Base-by-base conservation (phyloP, 2,329 filamentous ascomycete genomes). In the Penicillium italicum region DNA sequence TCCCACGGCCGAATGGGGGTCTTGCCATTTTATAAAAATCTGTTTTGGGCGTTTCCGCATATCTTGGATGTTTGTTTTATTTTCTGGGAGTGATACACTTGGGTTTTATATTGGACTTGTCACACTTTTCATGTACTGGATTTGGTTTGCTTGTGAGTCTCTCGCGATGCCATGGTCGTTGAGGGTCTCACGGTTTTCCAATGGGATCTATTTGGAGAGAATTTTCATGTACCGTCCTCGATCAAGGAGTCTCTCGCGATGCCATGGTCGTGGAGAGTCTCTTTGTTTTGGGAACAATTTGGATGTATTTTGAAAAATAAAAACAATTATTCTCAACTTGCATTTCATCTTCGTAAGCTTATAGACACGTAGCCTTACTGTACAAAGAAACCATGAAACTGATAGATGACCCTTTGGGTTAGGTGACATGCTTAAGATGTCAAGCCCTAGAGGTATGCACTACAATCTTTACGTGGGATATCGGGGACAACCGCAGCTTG, bases 1-100 rank as follows among this genome's bases (percentile, higher is more conserved):
- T 33, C 46, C 41, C 41, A 52, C 37, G 50, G 57, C 63, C 60
- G 47, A 66, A 66, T 65, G 64, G 53, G 58, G 63, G 62, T 60
- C n/a, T n/a, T 22, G 31, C n/a, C 20, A 44, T 33, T 40, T 40
- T 5, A 31, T 28, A 37, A 3, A 4, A 12, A 51, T 53, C 2
- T 42, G 33, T 20, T 26, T 28, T 34, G n/a, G 22, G 36, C 20
- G 22, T 33, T 12, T 18, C n/a, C 26, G 24, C 33, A 33, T 9
- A 36, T 54, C 9, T 40, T 9, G 22, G 26, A 47, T 34, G 8
- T 50, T 36, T 33, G 9, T 36, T 40, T 5, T 12, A 12, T 45
- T 31, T 22, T 16, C 4, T 20, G 11, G 8, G 18, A 33, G n/a
- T 14, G 26, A 45, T 22, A 45, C 18, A 34, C n/a, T 41, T 52